These are phyloP conservation scores for Melanogaster broomeanus DNA, from an alignment of 768 basidiomycete species.

Conservation along the genomic window DNA sequence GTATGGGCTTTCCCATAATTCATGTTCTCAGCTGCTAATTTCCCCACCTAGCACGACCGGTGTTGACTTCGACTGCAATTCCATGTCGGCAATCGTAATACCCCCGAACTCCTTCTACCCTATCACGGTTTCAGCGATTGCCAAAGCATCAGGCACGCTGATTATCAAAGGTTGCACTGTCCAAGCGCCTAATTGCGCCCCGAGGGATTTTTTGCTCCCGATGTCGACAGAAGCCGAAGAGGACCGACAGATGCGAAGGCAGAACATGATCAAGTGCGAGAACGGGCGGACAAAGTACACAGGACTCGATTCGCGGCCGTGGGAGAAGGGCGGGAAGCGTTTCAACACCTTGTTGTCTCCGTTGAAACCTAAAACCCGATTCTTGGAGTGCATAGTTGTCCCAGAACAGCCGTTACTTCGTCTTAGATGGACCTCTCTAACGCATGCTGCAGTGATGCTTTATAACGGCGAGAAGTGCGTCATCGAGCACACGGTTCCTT, in stretches of 20 bases:
- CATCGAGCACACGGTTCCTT: neutral
- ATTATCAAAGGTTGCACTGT: constrained; percentile 77
- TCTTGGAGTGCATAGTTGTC: constrained; percentile 81
- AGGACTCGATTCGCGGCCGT: constrained; percentile 71
- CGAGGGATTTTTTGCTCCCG: constrained; percentile 76
- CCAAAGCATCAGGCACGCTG: constrained; percentile 65
- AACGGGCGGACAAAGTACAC: constrained; percentile 68
- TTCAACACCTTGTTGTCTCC: constrained; percentile 26
- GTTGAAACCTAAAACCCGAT: constrained; percentile 41
- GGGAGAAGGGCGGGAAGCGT: constrained; percentile 53
- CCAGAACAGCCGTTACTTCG: constrained; percentile 86
- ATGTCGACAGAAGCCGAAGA: constrained; percentile 73
- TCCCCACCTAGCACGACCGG: constrained; percentile 70
- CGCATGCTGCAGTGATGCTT: constrained; percentile 92
- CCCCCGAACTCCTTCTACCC: constrained; percentile 77
- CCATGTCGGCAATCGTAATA: constrained; percentile 58
- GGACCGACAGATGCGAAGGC: constrained; percentile 53
- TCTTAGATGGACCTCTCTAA: constrained; percentile 85
- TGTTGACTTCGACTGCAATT: constrained; percentile 66
- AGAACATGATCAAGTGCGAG: constrained; percentile 65
- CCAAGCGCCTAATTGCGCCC: constrained; percentile 70
- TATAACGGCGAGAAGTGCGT: constrained; percentile 91
- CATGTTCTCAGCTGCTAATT: constrained; percentile 7
- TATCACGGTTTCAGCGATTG: constrained; percentile 67
- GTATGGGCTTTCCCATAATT: constrained; percentile 39